Evolutionary conservation across 2,329 filamentous ascomycete genomes (phyloP).

Genomic region (Penicillium sp.): DNA sequence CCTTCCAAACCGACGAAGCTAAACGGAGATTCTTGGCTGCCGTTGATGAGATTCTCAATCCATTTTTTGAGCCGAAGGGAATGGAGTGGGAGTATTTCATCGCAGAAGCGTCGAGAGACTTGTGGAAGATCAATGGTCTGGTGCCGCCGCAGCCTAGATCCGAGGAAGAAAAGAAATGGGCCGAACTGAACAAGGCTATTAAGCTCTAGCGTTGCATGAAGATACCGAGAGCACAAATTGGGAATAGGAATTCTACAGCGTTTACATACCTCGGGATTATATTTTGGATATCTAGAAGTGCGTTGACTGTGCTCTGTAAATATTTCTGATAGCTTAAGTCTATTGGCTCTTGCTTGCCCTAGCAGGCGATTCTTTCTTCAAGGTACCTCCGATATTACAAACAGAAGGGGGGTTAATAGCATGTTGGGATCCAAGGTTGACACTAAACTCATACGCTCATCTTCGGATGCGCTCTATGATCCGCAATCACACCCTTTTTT

Average conservation of each 20-base stretch:
- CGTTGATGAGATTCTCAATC: not conserved
- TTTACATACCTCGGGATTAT: not conserved
- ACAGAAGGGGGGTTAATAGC: not conserved
- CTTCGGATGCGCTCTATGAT: not conserved
- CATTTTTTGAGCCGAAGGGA: constrained; percentile 1
- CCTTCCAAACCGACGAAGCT: constrained; percentile 5
- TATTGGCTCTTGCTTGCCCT: not conserved
- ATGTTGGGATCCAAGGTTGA: too few species aligned
- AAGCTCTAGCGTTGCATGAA: not conserved
- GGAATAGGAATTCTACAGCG: not conserved
- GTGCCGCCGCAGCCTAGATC: not conserved
- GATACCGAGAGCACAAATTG: not conserved
- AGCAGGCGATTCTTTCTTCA: not conserved
- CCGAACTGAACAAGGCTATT: not conserved
- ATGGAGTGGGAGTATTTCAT: constrained; percentile 16
- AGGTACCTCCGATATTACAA: too few species aligned
- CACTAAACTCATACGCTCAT: not conserved
- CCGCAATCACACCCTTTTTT: not conserved
- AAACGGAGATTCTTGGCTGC: not conserved
- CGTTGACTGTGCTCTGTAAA: not conserved
- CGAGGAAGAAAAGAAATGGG: constrained; percentile 2
- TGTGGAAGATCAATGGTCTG: constrained; percentile 15
- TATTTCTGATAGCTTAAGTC: not conserved
- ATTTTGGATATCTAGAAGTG: not conserved
- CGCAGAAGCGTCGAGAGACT: constrained; percentile 7